phyloP scores from a whole-genome alignment of 306 rosid genomes.

The Boehmeria nivea region DNA sequence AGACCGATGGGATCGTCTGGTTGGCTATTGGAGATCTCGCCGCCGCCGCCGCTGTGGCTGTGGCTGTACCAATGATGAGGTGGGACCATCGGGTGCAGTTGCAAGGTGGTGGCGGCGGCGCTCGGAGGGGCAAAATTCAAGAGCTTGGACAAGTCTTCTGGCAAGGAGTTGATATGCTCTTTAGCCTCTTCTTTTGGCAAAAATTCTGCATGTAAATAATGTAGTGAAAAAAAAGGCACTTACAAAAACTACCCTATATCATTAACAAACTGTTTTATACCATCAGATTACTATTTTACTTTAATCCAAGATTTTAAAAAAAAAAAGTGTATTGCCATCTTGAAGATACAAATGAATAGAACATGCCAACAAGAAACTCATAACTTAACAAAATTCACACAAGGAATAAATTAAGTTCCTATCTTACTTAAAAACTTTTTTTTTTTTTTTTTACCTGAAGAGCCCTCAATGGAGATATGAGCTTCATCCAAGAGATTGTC shows the following conservation, averaged over 20 bases:
- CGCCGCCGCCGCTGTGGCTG: not conserved
- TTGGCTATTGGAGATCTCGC: not conserved
- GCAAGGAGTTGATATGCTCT: conserved; percentile 27
- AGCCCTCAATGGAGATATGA: conserved; percentile 30
- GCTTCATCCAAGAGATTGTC: conserved; percentile 60
- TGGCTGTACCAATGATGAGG: conserved; percentile 39
- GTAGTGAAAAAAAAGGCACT: not conserved
- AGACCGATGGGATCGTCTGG: conserved; percentile 35
- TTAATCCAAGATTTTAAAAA: no score
- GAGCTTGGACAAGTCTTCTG: conserved; percentile 56
- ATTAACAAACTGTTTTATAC: no score
- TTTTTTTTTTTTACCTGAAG: conserved; percentile 20
- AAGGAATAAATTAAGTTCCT: no score
- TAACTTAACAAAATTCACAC: no score
- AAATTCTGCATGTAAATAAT: conserved; percentile 26
- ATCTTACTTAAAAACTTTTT: no score
- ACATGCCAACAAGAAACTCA: no score
- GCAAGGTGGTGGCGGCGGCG: not conserved
- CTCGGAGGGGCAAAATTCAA: conserved; percentile 33
- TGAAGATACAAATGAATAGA: no score
- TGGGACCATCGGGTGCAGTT: not conserved
- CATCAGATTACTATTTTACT: no score
- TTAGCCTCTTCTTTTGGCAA: conserved; percentile 45
- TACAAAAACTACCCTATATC: not conserved
- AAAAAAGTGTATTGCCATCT: no score